Percentiles rank a stretch among this genome's conserved stretches.
Conservation (phyloP, 2,329 filamentous ascomycete genomes). For the Talaromyces marneffei region DNA sequence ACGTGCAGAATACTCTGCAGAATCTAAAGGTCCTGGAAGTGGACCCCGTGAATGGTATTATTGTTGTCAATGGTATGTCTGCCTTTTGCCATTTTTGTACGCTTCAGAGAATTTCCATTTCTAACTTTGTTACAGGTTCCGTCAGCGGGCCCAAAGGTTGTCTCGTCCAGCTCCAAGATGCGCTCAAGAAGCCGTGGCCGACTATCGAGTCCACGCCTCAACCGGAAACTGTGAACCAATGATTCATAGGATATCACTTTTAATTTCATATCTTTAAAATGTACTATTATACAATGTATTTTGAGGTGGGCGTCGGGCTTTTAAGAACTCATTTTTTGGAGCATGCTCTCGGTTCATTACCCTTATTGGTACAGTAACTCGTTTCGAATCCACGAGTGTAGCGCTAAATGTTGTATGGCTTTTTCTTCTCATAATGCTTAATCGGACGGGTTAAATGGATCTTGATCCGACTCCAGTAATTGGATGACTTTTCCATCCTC, state of each 20-base stretch:
- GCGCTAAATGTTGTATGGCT: not conserved
- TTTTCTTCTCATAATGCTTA: constrained; percentile 29
- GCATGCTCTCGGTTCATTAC: constrained; percentile 2
- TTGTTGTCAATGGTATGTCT: constrained; percentile 71
- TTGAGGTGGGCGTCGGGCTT: constrained; percentile 6
- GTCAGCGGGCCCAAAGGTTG: constrained; percentile 85
- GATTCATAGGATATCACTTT: constrained; percentile 12
- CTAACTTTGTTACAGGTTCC: constrained; percentile 43
- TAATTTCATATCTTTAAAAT: constrained; percentile 20
- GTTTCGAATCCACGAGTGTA: not conserved
- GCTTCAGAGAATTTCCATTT: not conserved
- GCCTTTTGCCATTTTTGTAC: not conserved
- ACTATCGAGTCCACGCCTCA: constrained; percentile 30
- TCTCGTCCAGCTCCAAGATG: constrained; percentile 79
- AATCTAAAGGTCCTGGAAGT: constrained; percentile 86
- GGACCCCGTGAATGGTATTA: constrained; percentile 77
- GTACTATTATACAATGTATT: constrained; percentile 35
- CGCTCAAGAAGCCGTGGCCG: constrained; percentile 78
- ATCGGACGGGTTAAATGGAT: constrained; percentile 55
- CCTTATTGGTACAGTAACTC: constrained; percentile 1
- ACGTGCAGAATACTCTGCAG: constrained; percentile 79
- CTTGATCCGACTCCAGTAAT: constrained; percentile 64
- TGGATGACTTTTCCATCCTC: constrained; percentile 64
- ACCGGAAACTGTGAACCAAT: not conserved
- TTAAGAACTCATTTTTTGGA: constrained; percentile 7